Conservation (phyloP, 768 basidiomycete species). For the Tricholoma sp. region DNA sequence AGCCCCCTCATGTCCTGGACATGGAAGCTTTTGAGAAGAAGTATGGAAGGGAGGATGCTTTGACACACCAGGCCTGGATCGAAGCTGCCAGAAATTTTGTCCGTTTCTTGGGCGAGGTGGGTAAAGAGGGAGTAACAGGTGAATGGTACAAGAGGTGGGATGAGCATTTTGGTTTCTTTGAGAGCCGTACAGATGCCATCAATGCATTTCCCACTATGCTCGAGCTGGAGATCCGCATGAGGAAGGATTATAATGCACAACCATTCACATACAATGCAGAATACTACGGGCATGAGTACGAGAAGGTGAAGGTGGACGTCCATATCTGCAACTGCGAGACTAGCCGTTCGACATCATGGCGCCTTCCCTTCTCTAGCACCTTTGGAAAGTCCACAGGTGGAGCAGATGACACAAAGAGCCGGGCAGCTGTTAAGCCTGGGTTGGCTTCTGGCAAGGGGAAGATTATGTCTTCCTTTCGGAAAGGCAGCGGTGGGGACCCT, state of each 20-base stretch:
- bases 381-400: neutral
- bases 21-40: conserved; percentile 7
- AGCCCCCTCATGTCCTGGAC: conserved; percentile 4
- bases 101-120: neutral
- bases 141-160: conserved; percentile 9
- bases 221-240: conserved; percentile 1
- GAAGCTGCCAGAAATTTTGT: conserved; percentile 3
- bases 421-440: neutral
- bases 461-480: conserved; percentile 7
- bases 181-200: neutral
- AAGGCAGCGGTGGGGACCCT: conserved; percentile 5
- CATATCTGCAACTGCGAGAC: neutral
- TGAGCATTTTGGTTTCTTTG: conserved; percentile 1
- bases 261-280: conserved; percentile 1
- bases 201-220: conserved; percentile 1
- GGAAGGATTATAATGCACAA: conserved; percentile 3
- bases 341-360: neutral
- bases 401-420: neutral
- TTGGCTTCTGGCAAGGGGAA: neutral
- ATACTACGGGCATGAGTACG: conserved; percentile 1
- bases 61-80: conserved; percentile 1
- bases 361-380: neutral
- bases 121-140: neutral
- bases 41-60: neutral
- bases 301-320: conserved; percentile 3